Evolutionary conservation across 2,329 filamentous ascomycete genomes (phyloP).

Genomic region (Eutypa lata): DNA sequence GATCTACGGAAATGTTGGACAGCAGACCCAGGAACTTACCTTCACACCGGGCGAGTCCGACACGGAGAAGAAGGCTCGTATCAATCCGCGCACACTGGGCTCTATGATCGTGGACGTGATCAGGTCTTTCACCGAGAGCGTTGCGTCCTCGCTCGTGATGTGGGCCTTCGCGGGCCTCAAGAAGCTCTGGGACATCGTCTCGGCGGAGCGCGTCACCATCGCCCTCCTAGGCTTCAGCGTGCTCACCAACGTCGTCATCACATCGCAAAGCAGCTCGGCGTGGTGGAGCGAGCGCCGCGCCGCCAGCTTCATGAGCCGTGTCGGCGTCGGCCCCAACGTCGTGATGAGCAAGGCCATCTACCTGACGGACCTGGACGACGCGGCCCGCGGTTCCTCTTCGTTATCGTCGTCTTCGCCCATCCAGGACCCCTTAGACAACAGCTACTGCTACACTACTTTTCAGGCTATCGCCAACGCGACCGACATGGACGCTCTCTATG

Average conservation of each 20-base stretch:
- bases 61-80: slow-evolving; percentile 51
- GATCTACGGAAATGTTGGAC: slow-evolving; percentile 74
- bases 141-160: slow-evolving; percentile 72
- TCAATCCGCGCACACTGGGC: slow-evolving; percentile 60
- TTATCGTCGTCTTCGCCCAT: slow-evolving; percentile 26
- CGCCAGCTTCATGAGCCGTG: slow-evolving; percentile 71
- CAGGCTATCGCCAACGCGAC: slow-evolving; percentile 54
- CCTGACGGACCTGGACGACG: slow-evolving; percentile 73
- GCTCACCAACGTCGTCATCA: slow-evolving; percentile 70
- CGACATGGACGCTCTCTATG: slow-evolving; percentile 55
- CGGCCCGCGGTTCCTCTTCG: slow-evolving; percentile 38
- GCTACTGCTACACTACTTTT: slow-evolving; percentile 60
- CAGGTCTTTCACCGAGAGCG: slow-evolving; percentile 71
- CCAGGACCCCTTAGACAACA: slow-evolving; percentile 30
- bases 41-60: slow-evolving; percentile 52
- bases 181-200: slow-evolving; percentile 64
- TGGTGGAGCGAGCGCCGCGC: slow-evolving; percentile 89
- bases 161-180: slow-evolving; percentile 66
- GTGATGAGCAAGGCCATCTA: slow-evolving; percentile 86
- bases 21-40: slow-evolving; percentile 61
- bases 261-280: slow-evolving; percentile 66
- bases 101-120: slow-evolving; percentile 70
- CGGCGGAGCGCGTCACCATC: slow-evolving; percentile 73
- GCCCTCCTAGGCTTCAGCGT: slow-evolving; percentile 65
- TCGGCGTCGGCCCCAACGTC: slow-evolving; percentile 76